Evolutionary conservation across 2,329 filamentous ascomycete species (phyloP), one percentile per base, ranked within the genome.

Genomic region (Tolypocladium sp.): DNA sequence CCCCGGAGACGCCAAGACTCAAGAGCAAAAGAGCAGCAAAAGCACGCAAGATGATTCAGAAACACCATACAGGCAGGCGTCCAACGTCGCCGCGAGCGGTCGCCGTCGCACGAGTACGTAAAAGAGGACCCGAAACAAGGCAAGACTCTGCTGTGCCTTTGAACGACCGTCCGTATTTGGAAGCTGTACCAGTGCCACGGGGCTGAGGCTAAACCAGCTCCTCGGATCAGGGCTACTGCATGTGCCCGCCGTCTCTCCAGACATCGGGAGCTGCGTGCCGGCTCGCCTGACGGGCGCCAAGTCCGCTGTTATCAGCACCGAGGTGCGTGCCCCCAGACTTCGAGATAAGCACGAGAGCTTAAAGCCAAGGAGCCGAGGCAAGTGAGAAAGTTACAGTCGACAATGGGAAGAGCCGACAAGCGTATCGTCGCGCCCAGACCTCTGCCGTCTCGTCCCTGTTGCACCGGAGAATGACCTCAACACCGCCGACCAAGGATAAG

Each of bases 191-290:
- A 30, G 13, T 49, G 40, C 25, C 5, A 27, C 15, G 44, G 52
- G 58, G 51, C 38, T 58, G 57, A 52, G 57, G 54, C 57, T 55
- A 38, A 55, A 54, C 42, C 58, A 52, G 40, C 33, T 44, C 38
- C 38, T 55, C 51, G 57, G 54, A 59, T 53, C 54, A 53, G 35
- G 37, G 44, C 53, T 53, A 49, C 56, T 58, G 59, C 59, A 60
- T 58, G 56, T n/a, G 27, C 20, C 46, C n/a, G 53, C 30, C 38
- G 51, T 55, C 35, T 33, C 55, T 51, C 46, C 27, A 35, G 17
- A 13, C 30, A 52, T 35, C 20, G 27, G 30, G 44, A 46, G 27
- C 30, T n/a, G 17, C 30, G 20, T 35, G 27, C 6, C 27, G 27
- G 27, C 17, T 33, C 3, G 17, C 8, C 30, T 52, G 49, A 22